A percentile compares a stretch with the other conserved stretches of the same genome.
phyloP scores from a whole-genome alignment of 2,329 filamentous ascomycete genomes.

The Phaeoacremonium minimum region DNA sequence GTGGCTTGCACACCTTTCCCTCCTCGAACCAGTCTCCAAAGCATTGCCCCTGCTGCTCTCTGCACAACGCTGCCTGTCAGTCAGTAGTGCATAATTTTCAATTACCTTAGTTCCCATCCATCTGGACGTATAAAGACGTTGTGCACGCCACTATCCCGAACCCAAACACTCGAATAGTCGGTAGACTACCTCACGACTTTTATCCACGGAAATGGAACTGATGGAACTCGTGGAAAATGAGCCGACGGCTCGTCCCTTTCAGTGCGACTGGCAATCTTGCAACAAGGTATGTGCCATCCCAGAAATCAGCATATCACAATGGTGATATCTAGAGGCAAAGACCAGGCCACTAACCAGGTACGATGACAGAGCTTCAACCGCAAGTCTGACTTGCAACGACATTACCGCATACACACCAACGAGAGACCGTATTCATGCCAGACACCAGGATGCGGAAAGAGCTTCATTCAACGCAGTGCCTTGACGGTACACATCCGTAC shows the following conservation, averaged over 20 bases:
- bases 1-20: slow-evolving; percentile 19
- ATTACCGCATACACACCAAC: slow-evolving; percentile 69
- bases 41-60: slow-evolving; percentile 16
- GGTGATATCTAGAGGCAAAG: too few relatives aligned
- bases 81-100: background rate
- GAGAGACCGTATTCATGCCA: slow-evolving; percentile 63
- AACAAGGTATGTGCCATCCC: slow-evolving; percentile 54
- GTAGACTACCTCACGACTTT: too few relatives aligned
- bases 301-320: too few relatives aligned
- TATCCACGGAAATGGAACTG: slow-evolving; percentile 53
- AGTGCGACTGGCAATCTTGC: slow-evolving; percentile 60
- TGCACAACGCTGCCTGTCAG: slow-evolving; percentile 11
- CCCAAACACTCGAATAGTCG: background rate
- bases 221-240: slow-evolving; percentile 63
- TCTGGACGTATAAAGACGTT: slow-evolving; percentile 4
- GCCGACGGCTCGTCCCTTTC: slow-evolving; percentile 56
- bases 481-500: slow-evolving; percentile 68
- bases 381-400: slow-evolving; percentile 66
- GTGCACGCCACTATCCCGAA: background rate
- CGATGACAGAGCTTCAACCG: slow-evolving; percentile 64
- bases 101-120: slow-evolving; percentile 16
- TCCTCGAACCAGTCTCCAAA: slow-evolving; percentile 20
- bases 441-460: slow-evolving; percentile 59
- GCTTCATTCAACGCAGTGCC: slow-evolving; percentile 67
- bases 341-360: background rate